A percentile compares a stretch with the other conserved stretches of the same genome.
Evolutionary conservation across 2,329 filamentous ascomycete species (phyloP).

Genomic region (Cryphonectria radicalis): DNA sequence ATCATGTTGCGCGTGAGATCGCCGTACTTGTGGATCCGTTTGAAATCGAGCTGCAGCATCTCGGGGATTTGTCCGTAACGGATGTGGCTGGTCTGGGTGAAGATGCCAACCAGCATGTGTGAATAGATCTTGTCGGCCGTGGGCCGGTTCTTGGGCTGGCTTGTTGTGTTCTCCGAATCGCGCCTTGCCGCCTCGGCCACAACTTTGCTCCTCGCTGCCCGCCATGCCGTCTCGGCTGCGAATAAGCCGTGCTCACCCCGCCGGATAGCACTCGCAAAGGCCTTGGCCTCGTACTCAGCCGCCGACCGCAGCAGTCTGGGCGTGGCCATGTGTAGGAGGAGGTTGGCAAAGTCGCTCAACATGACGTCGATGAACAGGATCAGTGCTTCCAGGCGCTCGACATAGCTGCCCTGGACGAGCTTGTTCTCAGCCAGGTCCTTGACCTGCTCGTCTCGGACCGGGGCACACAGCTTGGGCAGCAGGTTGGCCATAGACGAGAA

Average conservation of each 20-base stretch:
- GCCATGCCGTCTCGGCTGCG: constrained; percentile 69
- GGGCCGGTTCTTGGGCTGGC: constrained; percentile 62
- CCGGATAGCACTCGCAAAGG: constrained; percentile 69
- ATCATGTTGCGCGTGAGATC: constrained; percentile 66
- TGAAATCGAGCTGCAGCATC: constrained; percentile 71
- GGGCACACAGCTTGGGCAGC: constrained; percentile 79
- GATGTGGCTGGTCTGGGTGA: constrained; percentile 67
- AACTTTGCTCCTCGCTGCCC: constrained; percentile 65
- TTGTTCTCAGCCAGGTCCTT: constrained; percentile 69
- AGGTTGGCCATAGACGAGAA: constrained; percentile 76
- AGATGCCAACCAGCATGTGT: constrained; percentile 75
- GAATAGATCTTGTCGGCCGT: constrained; percentile 74
- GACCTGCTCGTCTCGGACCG: constrained; percentile 77
- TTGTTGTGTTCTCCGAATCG: constrained; percentile 69
- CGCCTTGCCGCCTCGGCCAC: constrained; percentile 67
- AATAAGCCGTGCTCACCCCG: constrained; percentile 57
- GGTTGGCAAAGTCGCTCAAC: constrained; percentile 82
- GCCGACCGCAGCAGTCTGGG: constrained; percentile 74
- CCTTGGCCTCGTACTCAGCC: constrained; percentile 73
- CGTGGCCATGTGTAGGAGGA: constrained; percentile 72
- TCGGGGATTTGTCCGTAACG: constrained; percentile 66
- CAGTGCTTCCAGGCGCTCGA: constrained; percentile 76
- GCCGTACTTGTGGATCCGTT: constrained; percentile 63
- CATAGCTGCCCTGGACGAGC: constrained; percentile 64
- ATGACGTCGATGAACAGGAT: constrained; percentile 77